A percentile compares a stretch with the other conserved stretches of the same genome.
phyloP scores from a whole-genome alignment of 2,329 filamentous ascomycete species.

The Colletotrichum godetiae region DNA sequence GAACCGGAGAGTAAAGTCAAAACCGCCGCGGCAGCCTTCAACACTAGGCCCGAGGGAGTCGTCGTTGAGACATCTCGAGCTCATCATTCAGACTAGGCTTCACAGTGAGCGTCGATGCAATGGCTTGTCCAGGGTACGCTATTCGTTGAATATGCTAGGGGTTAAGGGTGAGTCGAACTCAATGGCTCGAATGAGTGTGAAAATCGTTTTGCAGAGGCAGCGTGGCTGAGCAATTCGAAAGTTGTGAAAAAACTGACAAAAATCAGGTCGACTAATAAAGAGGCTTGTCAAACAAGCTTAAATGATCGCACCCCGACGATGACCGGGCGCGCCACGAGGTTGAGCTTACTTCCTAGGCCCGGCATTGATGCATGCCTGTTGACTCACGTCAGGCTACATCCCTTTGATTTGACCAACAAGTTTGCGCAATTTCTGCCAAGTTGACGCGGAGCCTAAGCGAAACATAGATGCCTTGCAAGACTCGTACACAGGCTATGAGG shows the following conservation, averaged over 20 bases:
- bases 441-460: background rate
- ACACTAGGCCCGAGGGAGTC: slow-evolving; percentile 51
- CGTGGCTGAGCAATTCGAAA: background rate
- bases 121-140: background rate
- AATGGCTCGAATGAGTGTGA: background rate
- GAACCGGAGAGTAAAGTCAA: slow-evolving; percentile 57
- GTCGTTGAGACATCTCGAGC: slow-evolving; percentile 43
- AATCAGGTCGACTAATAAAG: background rate
- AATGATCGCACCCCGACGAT: background rate
- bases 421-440: background rate
- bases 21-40: slow-evolving; percentile 52
- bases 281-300: slow-evolving; percentile 19
- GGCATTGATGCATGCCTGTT: background rate
- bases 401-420: background rate
- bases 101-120: background rate
- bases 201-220: background rate
- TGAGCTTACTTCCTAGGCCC: background rate
- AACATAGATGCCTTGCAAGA: background rate
- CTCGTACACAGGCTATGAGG: background rate
- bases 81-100: slow-evolving; percentile 6
- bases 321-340: background rate
- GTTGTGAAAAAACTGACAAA: background rate
- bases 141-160: background rate
- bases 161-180: background rate
- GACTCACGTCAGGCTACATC: background rate